These are phyloP conservation scores for Dothideomycetes sp. DNA, from an alignment of 2,329 filamentous ascomycete species.

Conservation along the genomic window DNA sequence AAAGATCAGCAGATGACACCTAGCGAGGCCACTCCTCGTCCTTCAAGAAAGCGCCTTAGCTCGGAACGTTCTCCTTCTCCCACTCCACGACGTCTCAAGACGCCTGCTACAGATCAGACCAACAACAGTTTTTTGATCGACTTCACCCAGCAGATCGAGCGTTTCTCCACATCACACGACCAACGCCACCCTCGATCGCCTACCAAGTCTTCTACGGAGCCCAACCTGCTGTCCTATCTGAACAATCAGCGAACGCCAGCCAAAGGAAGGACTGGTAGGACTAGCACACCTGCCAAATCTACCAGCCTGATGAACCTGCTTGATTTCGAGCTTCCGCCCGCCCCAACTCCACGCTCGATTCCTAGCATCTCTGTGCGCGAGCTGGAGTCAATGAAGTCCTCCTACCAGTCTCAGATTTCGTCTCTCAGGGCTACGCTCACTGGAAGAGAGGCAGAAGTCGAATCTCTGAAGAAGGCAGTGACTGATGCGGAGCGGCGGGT, in stretches of 20 bases:
- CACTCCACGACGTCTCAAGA: slow-evolving; percentile 39
- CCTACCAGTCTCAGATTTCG: slow-evolving; percentile 84
- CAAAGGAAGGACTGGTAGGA: slow-evolving; percentile 18
- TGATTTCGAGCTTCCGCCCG: slow-evolving; percentile 87
- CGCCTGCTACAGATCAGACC: slow-evolving; percentile 26
- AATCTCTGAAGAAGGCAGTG: slow-evolving; percentile 76
- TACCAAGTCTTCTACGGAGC: slow-evolving; percentile 35
- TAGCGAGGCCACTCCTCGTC: slow-evolving; percentile 27
- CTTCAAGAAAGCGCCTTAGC: slow-evolving; percentile 28
- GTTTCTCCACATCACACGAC: slow-evolving; percentile 33
- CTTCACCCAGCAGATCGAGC: slow-evolving; percentile 69
- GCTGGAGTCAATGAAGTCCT: slow-evolving; percentile 82
- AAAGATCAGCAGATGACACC: slow-evolving; percentile 10
- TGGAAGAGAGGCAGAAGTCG: slow-evolving; percentile 85
- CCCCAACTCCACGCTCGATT: slow-evolving; percentile 82
- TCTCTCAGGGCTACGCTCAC: slow-evolving; percentile 85
- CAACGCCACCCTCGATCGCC: slow-evolving; percentile 34
- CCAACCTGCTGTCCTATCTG: slow-evolving; percentile 34
- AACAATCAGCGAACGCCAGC: slow-evolving; percentile 31
- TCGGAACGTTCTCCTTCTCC: slow-evolving; percentile 31
- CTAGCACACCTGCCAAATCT: slow-evolving; percentile 31
- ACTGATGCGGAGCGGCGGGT: slow-evolving; percentile 86
- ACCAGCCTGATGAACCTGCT: slow-evolving; percentile 57
- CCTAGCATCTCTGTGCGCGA: slow-evolving; percentile 87
- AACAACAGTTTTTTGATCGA: slow-evolving; percentile 75